A percentile compares a stretch with the other conserved stretches of the same genome.
Evolutionary conservation across 108 stramenopile species (phyloP).

Genomic region (Schizochytrium sp.): DNA sequence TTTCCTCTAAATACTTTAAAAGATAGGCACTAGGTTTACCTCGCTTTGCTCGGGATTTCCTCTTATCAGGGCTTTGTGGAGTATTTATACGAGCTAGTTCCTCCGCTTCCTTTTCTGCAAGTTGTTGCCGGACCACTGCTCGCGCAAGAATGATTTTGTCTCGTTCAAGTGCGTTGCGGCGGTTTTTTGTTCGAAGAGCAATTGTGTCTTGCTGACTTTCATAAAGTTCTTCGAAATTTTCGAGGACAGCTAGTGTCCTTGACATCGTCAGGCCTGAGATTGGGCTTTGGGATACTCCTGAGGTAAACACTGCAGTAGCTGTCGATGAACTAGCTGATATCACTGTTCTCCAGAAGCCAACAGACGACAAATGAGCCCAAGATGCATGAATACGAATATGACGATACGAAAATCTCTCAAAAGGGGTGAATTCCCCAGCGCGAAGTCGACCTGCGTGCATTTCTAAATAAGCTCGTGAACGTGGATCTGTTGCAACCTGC

Average conservation of each 20-base stretch:
- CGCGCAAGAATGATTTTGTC: slow-evolving; percentile 18
- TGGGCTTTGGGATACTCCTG: neutral
- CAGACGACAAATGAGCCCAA: slow-evolving; percentile 17
- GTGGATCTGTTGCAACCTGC: neutral
- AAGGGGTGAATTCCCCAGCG: slow-evolving; percentile 1
- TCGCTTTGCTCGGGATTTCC: neutral
- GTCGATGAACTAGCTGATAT: slow-evolving; percentile 8
- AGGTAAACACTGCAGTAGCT: neutral
- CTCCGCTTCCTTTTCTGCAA: neutral
- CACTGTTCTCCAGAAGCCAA: neutral
- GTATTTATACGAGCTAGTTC: neutral
- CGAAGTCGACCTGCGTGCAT: neutral
- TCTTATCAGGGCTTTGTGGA: neutral
- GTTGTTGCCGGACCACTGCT: neutral
- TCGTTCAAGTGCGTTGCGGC: neutral
- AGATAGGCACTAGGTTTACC: neutral
- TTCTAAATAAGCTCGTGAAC: neutral
- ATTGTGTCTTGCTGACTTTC: neutral
- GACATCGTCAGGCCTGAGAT: neutral
- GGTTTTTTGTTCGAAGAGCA: neutral
- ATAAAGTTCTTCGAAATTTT: neutral
- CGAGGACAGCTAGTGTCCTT: neutral
- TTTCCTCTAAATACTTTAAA: neutral
- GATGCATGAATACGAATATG: neutral
- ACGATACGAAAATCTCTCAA: neutral